Base-by-base conservation (phyloP, 2,329 filamentous ascomycete genomes). In the Aspergillus ochraceoroseus region DNA sequence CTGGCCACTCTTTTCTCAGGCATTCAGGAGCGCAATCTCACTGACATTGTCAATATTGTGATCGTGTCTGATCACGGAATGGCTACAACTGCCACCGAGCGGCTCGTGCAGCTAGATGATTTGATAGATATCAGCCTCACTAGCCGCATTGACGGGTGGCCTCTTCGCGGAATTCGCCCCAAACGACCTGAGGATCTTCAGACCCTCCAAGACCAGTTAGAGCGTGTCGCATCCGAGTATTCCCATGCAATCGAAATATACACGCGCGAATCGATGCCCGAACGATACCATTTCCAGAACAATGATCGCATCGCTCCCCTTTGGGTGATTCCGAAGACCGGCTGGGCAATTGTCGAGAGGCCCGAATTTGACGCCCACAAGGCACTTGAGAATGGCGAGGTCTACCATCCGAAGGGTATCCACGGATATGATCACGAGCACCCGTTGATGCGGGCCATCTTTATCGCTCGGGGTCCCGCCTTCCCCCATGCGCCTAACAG, bases 31-130 rank as follows among this genome's bases (percentile, higher is more conserved):
- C 81, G 92, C 33, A 95, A 96, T 59, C 68, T 98, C 35, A 95
- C 88, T 0, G 62, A 83, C 13, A 85, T 98, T 45, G 87, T 96
- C 58, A 98, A 98, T 52, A 76, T 98, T 5, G 81, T 98, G 22
- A 76, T 98, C n/a, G 90, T 98, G 2, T 95, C 88, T 0, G 92
- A 98, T 61, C 92, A 98, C 61, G 92, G 92, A 35, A 98, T 98
- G 92, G 92, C 92, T 1, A 94, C 88, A 0, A 96, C 92, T 0
- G 85, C 89, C 44, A 79, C 77, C 0, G 74, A 80, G 12, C 78
- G 92, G 7, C 71, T 96, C 31, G 76, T 96, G 17, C 92, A 96
- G 64, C 72, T 96, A 2, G 92, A 98, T 49, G 87, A 95, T 57
- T 67, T 96, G 3, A 73, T 96, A 32, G 87, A 95, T 59, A 74